Evolutionary conservation across 805 yeast genomes (phyloP).

Genomic region (Cephaloascus fragrans): DNA sequence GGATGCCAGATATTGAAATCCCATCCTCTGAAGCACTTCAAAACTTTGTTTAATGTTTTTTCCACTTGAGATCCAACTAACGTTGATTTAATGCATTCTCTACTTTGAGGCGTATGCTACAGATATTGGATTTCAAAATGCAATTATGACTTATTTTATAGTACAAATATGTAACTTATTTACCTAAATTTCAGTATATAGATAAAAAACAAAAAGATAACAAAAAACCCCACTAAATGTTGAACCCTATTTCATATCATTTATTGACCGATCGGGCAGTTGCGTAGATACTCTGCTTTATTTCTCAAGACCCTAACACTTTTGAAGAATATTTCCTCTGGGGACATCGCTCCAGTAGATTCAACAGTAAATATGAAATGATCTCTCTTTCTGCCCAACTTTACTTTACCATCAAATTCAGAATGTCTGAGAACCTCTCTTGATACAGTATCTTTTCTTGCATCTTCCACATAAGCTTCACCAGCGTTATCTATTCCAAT

Average conservation of each 20-base stretch:
- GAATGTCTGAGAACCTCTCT: conserved; percentile 93
- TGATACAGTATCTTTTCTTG: conserved; percentile 93
- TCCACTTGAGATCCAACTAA: no score
- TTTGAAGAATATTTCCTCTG: conserved; percentile 92
- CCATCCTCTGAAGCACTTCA: no score
- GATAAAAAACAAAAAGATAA: no score
- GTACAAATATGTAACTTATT: no score
- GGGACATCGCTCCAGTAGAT: conserved; percentile 93
- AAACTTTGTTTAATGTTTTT: no score
- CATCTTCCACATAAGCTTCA: conserved; percentile 75
- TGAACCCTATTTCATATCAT: neutral
- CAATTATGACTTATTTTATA: neutral
- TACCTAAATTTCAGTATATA: no score
- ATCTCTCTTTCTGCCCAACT: conserved; percentile 83
- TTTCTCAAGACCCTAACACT: conserved; percentile 76
- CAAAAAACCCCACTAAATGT: neutral
- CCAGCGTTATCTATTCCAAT: conserved; percentile 59
- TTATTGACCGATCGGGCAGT: conserved; percentile 64
- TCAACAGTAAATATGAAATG: conserved; percentile 94
- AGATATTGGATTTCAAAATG: no score
- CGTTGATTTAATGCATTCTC: no score
- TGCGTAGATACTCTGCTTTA: conserved; percentile 73
- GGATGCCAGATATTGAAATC: neutral
- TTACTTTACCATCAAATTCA: conserved; percentile 83
- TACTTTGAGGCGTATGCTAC: no score